Evolutionary conservation across 768 basidiomycete species (phyloP).

Genomic region (Pulveroboletus sp.): DNA sequence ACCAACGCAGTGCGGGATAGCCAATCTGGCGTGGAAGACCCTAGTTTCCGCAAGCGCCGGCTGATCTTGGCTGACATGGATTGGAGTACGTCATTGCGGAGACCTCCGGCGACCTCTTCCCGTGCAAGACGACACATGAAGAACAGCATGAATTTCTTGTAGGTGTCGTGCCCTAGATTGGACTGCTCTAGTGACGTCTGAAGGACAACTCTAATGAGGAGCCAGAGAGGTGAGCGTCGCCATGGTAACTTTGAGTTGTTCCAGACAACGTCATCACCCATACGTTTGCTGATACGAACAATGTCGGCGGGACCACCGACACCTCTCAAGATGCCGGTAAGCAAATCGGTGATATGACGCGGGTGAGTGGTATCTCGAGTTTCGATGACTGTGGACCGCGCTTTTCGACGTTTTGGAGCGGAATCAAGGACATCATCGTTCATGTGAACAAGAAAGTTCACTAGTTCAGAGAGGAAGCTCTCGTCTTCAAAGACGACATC

Average conservation of each 20-base stretch:
- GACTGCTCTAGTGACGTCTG: constrained; percentile 27
- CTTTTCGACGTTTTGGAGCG: constrained; percentile 35
- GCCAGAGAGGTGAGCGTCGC: constrained; percentile 36
- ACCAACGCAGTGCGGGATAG: constrained; percentile 8
- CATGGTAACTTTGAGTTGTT: constrained; percentile 22
- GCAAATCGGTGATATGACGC: constrained; percentile 45
- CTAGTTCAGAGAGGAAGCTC: constrained; percentile 33
- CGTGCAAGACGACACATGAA: constrained; percentile 22
- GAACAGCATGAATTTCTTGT: constrained; percentile 48
- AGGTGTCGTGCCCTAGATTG: constrained; percentile 18
- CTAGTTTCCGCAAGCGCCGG: constrained; percentile 36
- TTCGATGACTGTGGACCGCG: constrained; percentile 33
- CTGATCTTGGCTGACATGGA: constrained; percentile 36
- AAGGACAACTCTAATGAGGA: constrained; percentile 29
- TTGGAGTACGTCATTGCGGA: constrained; percentile 34
- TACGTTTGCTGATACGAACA: constrained; percentile 13
- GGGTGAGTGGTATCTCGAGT: constrained; percentile 39
- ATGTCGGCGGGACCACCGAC: constrained; percentile 26
- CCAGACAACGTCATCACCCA: constrained; percentile 30
- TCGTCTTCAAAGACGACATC: constrained; percentile 23
- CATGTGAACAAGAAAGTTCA: constrained; percentile 30
- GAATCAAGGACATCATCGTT: not conserved
- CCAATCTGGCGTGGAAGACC: constrained; percentile 12
- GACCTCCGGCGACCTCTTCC: not conserved
- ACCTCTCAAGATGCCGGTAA: constrained; percentile 43